phyloP scores from a whole-genome alignment of 2,329 filamentous ascomycete genomes.

The Fusarium buharicum region DNA sequence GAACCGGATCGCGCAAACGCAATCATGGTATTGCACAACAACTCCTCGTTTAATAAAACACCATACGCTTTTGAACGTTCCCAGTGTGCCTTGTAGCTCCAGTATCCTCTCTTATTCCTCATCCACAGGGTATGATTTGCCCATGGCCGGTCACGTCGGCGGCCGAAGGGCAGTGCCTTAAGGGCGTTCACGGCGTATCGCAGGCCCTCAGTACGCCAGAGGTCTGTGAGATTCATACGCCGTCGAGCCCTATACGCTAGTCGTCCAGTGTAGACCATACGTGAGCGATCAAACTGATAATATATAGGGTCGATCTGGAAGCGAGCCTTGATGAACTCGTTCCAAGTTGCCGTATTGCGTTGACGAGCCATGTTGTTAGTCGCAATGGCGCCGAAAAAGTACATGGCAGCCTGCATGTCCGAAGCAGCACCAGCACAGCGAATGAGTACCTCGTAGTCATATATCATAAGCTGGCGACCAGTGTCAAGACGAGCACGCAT shows the following conservation, averaged over 20 bases:
- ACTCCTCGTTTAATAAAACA: conserved; percentile 51
- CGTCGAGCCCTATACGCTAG: conserved; percentile 48
- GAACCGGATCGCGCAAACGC: conserved; percentile 55
- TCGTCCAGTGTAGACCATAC: conserved; percentile 54
- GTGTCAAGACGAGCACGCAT: conserved; percentile 47
- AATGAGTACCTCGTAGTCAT: conserved; percentile 59
- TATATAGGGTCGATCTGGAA: conserved; percentile 60
- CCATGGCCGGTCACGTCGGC: conserved; percentile 34
- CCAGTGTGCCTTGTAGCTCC: conserved; percentile 47
- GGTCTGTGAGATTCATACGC: conserved; percentile 15
- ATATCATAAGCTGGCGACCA: conserved; percentile 45
- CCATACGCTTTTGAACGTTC: conserved; percentile 40
- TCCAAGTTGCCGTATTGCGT: conserved; percentile 51
- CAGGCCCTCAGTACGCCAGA: conserved; percentile 47
- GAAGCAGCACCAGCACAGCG: conserved; percentile 60
- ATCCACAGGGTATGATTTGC: conserved; percentile 45
- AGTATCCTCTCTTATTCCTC: conserved; percentile 41
- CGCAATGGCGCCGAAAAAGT: conserved; percentile 49
- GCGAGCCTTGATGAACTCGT: conserved; percentile 60
- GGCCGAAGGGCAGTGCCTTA: conserved; percentile 47
- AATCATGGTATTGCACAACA: conserved; percentile 56
- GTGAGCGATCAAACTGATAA: conserved; percentile 57
- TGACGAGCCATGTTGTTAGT: conserved; percentile 41
- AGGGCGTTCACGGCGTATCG: conserved; percentile 47
- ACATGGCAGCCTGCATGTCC: conserved; percentile 50